Conservation (phyloP, 2,329 filamentous ascomycete genomes). For the Trichoderma sp. region DNA sequence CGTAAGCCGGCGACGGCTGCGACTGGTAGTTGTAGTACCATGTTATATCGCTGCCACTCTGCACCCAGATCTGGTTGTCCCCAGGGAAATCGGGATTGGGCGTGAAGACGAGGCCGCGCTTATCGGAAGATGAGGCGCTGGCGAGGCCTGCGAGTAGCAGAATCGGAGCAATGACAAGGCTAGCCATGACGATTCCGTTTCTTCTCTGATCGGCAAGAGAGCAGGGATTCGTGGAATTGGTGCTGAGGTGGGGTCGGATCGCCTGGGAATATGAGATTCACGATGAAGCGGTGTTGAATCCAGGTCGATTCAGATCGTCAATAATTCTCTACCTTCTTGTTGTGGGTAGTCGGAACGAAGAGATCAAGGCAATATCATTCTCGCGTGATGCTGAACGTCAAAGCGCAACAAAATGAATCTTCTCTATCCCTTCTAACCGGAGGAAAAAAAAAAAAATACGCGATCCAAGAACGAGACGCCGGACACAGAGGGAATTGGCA, state of each 20-base stretch:
- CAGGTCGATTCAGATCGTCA: not conserved
- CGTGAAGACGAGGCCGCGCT: conserved; percentile 72
- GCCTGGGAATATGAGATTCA: not conserved
- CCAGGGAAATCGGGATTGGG: conserved; percentile 50
- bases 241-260: not conserved
- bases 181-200: not conserved
- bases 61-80: conserved; percentile 66
- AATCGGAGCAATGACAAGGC: conserved; percentile 12
- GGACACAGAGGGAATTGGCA: not conserved
- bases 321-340: not conserved
- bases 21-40: conserved; percentile 84
- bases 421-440: not conserved
- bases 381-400: not conserved
- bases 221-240: not conserved
- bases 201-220: not conserved
- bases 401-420: not conserved
- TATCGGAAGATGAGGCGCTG: conserved; percentile 41
- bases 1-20: conserved; percentile 52
- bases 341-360: not conserved
- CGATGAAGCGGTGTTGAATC: not conserved
- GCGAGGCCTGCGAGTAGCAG: conserved; percentile 24
- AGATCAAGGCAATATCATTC: not conserved
- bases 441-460: not conserved
- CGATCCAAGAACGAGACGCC: not conserved
- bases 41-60: conserved; percentile 56